These are phyloP conservation scores for Hippophae tibetana DNA, from an alignment of 306 rosid genomes.

Conservation along the genomic window DNA sequence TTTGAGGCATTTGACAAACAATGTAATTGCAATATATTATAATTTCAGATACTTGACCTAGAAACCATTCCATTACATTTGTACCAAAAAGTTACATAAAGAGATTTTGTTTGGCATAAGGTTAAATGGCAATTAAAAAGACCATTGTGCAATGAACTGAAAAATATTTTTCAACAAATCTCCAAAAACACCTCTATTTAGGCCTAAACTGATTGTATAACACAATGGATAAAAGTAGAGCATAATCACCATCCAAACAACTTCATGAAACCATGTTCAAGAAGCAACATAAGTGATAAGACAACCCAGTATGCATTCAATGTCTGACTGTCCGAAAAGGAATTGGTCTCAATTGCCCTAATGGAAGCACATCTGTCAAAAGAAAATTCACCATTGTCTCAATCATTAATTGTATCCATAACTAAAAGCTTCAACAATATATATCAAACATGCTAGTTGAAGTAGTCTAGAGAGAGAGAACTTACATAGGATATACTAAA, in stretches of 20 bases:
- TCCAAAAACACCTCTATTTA: neutral
- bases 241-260: slow-evolving; percentile 35
- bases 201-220: neutral
- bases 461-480: neutral
- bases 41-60: too few species aligned
- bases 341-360: slow-evolving; percentile 43
- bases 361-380: slow-evolving; percentile 43
- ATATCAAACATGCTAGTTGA: neutral
- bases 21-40: too few species aligned
- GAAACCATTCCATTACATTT: too few species aligned
- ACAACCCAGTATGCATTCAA: slow-evolving; percentile 56
- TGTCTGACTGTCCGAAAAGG: slow-evolving; percentile 24
- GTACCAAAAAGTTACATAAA: too few species aligned
- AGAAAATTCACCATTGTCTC: neutral
- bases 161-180: too few species aligned
- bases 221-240: neutral
- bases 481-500: slow-evolving; percentile 53
- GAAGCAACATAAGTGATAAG: slow-evolving; percentile 34
- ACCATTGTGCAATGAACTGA: too few species aligned
- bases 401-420: neutral
- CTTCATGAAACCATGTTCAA: slow-evolving; percentile 32
- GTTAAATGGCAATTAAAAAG: too few species aligned
- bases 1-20: too few species aligned
- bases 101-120: too few species aligned
- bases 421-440: neutral